Evolutionary conservation across 1,139 yeast species (phyloP), one percentile per base, ranked within the genome.

Genomic region (Yamadazyma oceani): DNA sequence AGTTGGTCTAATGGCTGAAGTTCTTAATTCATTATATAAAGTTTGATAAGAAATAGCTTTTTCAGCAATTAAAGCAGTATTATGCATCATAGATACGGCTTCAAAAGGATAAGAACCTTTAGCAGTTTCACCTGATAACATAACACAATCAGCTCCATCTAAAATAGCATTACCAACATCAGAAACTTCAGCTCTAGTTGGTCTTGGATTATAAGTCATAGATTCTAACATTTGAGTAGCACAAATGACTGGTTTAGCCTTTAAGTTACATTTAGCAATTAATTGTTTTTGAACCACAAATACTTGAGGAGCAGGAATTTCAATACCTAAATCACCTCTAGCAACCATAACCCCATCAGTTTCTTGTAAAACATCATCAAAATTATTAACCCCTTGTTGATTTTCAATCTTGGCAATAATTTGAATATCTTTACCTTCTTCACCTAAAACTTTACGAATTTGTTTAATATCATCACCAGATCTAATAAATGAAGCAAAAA

Each of bases 261-360:
- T 97, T 66, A 90, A 78, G 82, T 92, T 94, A 79, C 96, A 92
- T 76, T 92, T 92, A 61, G 98, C 97, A 67, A 92, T 92, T 75
- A 92, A 79, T 78, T 90, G 96, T 81, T 94, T 92, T 77, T 92
- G 99, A 55, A 90, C 97, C 60, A 94, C 92, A 65, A 92, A 89
- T 48, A 92, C 99, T 77, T 90, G 95, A 50, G 97, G 94, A 52
- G 98, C 97, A 53, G 98, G 98, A 60, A 92, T 92, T 78, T 92
- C 99, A 62, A 92, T 92, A 78, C 99, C 99, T 63, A 92, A 80
- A 67, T 94, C 98, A 78, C 98, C 99, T 74, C 99, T 84, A 58
- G 99, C 99, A 64, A 92, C 97, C 98, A 92, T 92, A 62, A 92
- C 97, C 78, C 97, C 99, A 65, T 94, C 98, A 48, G 98, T 92